phyloP scores from a whole-genome alignment of 768 basidiomycete species.

The Leccinellum rugosiceps region DNA sequence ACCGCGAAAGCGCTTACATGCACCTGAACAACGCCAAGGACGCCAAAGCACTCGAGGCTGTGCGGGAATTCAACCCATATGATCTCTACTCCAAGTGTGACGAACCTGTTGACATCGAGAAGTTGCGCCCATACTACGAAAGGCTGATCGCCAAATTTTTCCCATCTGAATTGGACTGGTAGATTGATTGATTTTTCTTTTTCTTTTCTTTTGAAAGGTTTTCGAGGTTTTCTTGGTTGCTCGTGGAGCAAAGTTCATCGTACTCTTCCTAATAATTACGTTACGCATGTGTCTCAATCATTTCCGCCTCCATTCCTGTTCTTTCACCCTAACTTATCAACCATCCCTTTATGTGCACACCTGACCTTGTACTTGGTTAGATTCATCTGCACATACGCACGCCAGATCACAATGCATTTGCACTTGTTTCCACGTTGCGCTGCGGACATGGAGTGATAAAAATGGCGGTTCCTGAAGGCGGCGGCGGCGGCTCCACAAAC shows the following conservation, averaged over 20 bases:
- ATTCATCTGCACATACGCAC: conserved; percentile 1
- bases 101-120: conserved; percentile 54
- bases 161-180: conserved; percentile 82
- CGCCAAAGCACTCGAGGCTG: conserved; percentile 60
- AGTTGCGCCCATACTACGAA: conserved; percentile 81
- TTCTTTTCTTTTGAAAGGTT: background rate
- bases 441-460: conserved; percentile 19
- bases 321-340: conserved; percentile 18
- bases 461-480: background rate
- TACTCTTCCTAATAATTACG: conserved; percentile 5
- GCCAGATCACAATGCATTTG: background rate
- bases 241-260: conserved; percentile 2
- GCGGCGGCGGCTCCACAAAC: conserved; percentile 15
- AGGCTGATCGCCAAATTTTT: conserved; percentile 82
- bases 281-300: background rate
- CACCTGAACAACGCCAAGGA: conserved; percentile 79
- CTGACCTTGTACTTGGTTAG: conserved; percentile 1
- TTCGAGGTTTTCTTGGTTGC: conserved; percentile 1
- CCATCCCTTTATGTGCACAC: background rate
- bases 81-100: conserved; percentile 92
- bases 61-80: conserved; percentile 89
- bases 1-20: conserved; percentile 80
- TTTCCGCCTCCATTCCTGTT: background rate
- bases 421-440: background rate
- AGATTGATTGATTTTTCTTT: conserved; percentile 9